A percentile compares a stretch with the other conserved stretches of the same genome.
Evolutionary conservation across 495 filamentous ascomycete species (phyloP).

Genomic region (Penicillium nucicola): DNA sequence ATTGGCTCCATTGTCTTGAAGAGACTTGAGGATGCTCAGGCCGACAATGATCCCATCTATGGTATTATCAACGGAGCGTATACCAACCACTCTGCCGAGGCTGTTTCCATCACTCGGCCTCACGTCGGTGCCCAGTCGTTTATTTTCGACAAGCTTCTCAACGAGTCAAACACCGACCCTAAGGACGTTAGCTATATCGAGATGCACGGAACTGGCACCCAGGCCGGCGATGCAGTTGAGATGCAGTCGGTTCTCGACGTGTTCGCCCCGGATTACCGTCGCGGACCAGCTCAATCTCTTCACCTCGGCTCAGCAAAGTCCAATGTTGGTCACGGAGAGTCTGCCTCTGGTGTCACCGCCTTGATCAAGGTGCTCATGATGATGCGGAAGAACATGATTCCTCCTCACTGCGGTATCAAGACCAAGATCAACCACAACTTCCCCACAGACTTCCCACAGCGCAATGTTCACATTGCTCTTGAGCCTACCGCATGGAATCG

Average conservation of each 20-base stretch:
- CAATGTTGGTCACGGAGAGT: conserved; percentile 88
- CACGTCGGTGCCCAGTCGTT: conserved; percentile 68
- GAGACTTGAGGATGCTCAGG: conserved; percentile 67
- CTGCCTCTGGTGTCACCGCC: conserved; percentile 78
- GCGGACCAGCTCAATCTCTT: conserved; percentile 66
- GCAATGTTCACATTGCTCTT: conserved; percentile 69
- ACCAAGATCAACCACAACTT: conserved; percentile 76
- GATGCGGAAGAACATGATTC: conserved; percentile 79
- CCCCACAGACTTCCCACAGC: conserved; percentile 68
- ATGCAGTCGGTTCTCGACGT: conserved; percentile 75
- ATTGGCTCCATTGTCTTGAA: conserved; percentile 72
- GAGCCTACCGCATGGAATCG: conserved; percentile 59
- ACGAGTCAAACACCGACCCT: conserved; percentile 67
- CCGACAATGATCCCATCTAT: conserved; percentile 71
- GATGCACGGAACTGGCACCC: conserved; percentile 88
- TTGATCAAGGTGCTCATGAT: conserved; percentile 85
- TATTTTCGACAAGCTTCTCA: conserved; percentile 66
- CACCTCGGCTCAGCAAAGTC: conserved; percentile 83
- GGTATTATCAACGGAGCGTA: conserved; percentile 63
- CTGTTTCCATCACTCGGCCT: conserved; percentile 81
- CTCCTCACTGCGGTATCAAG: conserved; percentile 88
- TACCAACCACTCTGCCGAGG: conserved; percentile 74
- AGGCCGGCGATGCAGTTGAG: conserved; percentile 76
- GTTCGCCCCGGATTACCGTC: conserved; percentile 71
- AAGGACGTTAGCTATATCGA: conserved; percentile 78